Conservation (phyloP, 1,284 basidiomycete species). For the Sanghuangporus weigelae region DNA sequence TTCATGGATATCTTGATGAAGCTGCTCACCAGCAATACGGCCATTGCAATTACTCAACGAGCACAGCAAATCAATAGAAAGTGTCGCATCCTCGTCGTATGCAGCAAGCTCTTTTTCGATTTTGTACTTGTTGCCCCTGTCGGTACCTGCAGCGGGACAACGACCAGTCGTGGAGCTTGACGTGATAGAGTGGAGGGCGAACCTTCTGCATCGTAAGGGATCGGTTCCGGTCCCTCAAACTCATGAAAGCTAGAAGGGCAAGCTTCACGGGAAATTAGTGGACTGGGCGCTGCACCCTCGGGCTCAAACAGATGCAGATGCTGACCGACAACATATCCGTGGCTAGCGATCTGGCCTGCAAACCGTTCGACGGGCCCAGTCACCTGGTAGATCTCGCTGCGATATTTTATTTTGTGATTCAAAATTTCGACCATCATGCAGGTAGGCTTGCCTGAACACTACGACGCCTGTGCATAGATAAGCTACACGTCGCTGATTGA, state of each 20-base stretch:
- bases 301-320: conserved; percentile 6
- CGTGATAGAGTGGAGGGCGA: conserved; percentile 11
- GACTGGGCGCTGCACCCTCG: not conserved
- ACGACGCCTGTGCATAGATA: conserved; percentile 51
- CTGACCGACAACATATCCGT: conserved; percentile 75
- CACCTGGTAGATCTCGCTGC: conserved; percentile 81
- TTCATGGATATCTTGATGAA: not conserved
- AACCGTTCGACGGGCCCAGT: conserved; percentile 86
- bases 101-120: conserved; percentile 79
- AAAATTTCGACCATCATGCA: not conserved
- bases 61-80: conserved; percentile 69
- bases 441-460: conserved; percentile 57
- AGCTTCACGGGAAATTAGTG: conserved; percentile 35
- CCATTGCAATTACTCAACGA: conserved; percentile 83
- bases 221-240: conserved; percentile 80
- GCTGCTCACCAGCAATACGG: conserved; percentile 66
- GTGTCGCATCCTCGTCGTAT: conserved; percentile 83
- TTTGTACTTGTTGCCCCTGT: conserved; percentile 89
- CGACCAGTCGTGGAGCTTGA: not conserved
- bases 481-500: not conserved
- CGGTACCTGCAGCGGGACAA: conserved; percentile 47
- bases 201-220: conserved; percentile 85
- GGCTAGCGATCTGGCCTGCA: conserved; percentile 87
- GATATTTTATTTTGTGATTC: conserved; percentile 1
- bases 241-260: conserved; percentile 86